Evolutionary conservation across 192 early-diverging fungal genomes (phyloP).

Genomic region (Bifiguratus adelaidae): DNA sequence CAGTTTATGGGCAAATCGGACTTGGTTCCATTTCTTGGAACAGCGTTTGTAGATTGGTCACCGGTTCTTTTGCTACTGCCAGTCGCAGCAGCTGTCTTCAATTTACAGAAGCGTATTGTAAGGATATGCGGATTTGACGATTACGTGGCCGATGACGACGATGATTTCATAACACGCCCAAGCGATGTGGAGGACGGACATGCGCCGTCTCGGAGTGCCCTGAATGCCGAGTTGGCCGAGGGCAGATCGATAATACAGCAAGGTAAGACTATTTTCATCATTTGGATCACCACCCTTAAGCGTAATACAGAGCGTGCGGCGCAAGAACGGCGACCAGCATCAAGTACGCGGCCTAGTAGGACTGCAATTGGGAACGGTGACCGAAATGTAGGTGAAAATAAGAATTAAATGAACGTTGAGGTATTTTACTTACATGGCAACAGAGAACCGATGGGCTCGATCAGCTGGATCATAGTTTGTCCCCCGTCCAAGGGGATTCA

Average conservation of each 20-base stretch:
- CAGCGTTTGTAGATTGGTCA: slow-evolving; percentile 77
- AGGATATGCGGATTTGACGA: slow-evolving; percentile 41
- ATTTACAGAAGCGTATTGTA: slow-evolving; percentile 75
- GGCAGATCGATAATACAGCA: slow-evolving; percentile 15
- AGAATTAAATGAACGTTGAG: no score
- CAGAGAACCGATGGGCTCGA: no score
- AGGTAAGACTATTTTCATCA: no score
- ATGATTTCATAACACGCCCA: slow-evolving; percentile 15
- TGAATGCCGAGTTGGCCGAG: slow-evolving; percentile 17
- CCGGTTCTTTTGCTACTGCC: slow-evolving; percentile 80
- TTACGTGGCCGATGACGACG: slow-evolving; percentile 26
- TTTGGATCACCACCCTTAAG: no score
- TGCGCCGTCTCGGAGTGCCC: not conserved
- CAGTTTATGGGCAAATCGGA: slow-evolving; percentile 73
- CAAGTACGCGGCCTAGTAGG: no score
- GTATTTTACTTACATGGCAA: no score
- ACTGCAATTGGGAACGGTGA: no score
- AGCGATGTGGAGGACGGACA: slow-evolving; percentile 17
- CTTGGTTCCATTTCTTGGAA: slow-evolving; percentile 84
- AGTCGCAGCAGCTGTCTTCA: slow-evolving; percentile 61
- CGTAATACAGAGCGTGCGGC: no score
- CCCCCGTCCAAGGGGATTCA: no score
- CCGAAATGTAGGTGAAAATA: no score
- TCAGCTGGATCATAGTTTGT: no score
- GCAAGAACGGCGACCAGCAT: no score